Conservation (phyloP, 495 filamentous ascomycete genomes). For the Hypoxylon subgilvum region DNA sequence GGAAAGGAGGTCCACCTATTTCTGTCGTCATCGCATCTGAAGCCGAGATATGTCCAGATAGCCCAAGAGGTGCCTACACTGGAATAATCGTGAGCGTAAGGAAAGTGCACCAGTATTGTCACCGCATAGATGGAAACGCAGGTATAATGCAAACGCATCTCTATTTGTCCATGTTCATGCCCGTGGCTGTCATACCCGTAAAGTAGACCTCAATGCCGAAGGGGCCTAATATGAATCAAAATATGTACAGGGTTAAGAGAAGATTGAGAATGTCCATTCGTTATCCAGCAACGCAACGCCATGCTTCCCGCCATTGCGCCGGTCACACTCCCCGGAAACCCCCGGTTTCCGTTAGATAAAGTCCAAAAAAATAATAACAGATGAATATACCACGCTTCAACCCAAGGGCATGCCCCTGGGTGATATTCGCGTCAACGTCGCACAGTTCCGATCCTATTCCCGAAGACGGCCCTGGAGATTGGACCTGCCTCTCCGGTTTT, state of each 20-base stretch:
- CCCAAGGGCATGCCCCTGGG: slow-evolving; percentile 1
- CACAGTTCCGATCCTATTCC: neutral
- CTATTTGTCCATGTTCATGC: neutral
- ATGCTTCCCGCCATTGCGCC: neutral
- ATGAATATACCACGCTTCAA: slow-evolving; percentile 10
- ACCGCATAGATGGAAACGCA: neutral
- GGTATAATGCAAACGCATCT: too few relatives aligned
- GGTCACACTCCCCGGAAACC: neutral
- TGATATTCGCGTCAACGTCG: slow-evolving; percentile 4
- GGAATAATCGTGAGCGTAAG: neutral
- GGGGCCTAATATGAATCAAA: neutral
- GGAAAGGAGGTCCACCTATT: too few relatives aligned
- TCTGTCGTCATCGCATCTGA: too few relatives aligned
- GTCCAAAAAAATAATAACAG: neutral
- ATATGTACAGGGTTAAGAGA: slow-evolving; percentile 33
- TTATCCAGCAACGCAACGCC: neutral
- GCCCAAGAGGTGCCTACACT: too few relatives aligned
- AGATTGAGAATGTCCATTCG: slow-evolving; percentile 1
- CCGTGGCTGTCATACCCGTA: neutral
- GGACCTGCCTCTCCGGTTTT: neutral
- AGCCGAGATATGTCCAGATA: too few relatives aligned
- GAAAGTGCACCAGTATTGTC: neutral
- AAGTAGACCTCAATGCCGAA: neutral
- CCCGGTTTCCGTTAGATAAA: neutral
- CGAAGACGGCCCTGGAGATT: slow-evolving; percentile 6